Base-by-base conservation (phyloP, 768 basidiomycete genomes). In the Tricholoma terreum region DNA sequence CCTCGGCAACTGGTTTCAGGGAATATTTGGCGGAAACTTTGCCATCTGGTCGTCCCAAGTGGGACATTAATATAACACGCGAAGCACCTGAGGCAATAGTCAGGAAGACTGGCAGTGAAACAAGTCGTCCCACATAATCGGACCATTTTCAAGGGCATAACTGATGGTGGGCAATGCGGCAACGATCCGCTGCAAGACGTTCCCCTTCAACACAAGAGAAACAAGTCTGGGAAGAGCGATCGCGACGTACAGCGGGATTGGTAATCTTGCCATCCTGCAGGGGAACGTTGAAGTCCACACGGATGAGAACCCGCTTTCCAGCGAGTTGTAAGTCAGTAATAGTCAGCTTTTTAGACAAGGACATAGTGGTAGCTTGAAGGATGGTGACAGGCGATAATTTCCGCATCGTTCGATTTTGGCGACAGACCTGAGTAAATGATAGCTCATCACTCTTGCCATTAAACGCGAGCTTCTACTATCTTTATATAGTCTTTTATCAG, bases 231-330 rank as follows among this genome's bases (percentile, higher is more conserved):
- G 36, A 43, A 50, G 38, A 56, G 49, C 38, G 24, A 27, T 27
- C 24, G 24, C 24, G 43, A 79, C 94, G 61, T 71, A 97, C 96
- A 55, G 94, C 94, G 62, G 93, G 89, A 78, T 98, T 99, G 45
- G 96, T 96, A 80, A 98, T 94, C 69, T 87, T 87, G 50, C 88
- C 89, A 69, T 92, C 89, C 66, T 88, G 83, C 76, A 92, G 87
- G 60, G 94, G 94, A 58, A 96, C 94, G 71, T 96, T 96, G 80
- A 96, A 96, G 79, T 96, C 94, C 63, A 95, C 94, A 64, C 93
- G 90, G 69, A 96, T 91, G 69, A 96, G 88, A 64, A 94, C 91
- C 62, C 91, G 90, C 73, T 90, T 93, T 67, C 79, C 88, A 63
- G 84, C 84, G 81, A 98, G 86, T 64, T 88, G 83, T 69, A 96